Evolutionary conservation across 805 yeast species (phyloP).

Genomic region (Suhomyces canberraensis): DNA sequence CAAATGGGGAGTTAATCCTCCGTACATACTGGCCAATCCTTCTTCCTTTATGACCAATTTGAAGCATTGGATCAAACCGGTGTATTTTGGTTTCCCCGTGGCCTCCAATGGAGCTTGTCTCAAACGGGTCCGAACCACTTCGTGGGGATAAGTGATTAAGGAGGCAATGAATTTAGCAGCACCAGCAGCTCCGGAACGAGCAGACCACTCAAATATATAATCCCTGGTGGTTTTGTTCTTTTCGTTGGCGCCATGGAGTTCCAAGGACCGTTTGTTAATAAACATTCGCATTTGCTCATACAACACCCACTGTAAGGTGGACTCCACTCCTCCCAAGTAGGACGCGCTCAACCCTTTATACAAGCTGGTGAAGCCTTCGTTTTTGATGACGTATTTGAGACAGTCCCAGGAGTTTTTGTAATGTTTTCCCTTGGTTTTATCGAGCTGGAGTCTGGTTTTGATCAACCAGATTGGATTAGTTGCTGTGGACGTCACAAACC

Average conservation of each 20-base stretch:
- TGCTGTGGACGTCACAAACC: constrained; percentile 90
- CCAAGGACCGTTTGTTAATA: constrained; percentile 51
- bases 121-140: constrained; percentile 90
- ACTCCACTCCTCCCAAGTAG: constrained; percentile 88
- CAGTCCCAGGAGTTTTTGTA: constrained; percentile 89
- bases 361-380: constrained; percentile 78
- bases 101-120: constrained; percentile 85
- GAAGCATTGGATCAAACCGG: constrained; percentile 87
- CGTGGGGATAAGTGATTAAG: constrained; percentile 92
- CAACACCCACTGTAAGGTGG: constrained; percentile 92
- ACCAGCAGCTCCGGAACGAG: constrained; percentile 97
- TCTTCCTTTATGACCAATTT: constrained; percentile 83
- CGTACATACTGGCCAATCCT: constrained; percentile 90
- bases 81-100: constrained; percentile 80
- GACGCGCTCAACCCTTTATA: constrained; percentile 94
- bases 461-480: constrained; percentile 98
- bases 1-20: constrained; percentile 96
- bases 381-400: constrained; percentile 57
- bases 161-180: constrained; percentile 93
- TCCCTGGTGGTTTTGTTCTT: constrained; percentile 47
- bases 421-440: constrained; percentile 61
- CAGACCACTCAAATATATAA: constrained; percentile 82
- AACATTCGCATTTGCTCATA: constrained; percentile 89
- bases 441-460: constrained; percentile 91
- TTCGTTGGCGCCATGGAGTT: constrained; percentile 29